Evolutionary conservation across 2,329 filamentous ascomycete species (phyloP), one percentile per base, ranked within the genome.

Genomic region (Endothia cerciana): DNA sequence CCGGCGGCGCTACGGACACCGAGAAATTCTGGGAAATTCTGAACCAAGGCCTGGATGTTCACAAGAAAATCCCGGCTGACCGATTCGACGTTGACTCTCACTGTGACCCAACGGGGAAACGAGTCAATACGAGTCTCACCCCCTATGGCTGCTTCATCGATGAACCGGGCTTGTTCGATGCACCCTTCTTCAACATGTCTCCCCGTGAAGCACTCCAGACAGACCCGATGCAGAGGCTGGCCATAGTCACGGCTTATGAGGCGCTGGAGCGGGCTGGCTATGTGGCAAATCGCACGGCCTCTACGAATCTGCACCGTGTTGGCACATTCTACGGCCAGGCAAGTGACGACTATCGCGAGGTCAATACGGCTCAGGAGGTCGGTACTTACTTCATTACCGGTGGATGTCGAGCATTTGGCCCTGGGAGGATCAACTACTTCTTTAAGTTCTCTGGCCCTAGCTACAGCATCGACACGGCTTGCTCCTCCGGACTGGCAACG

Each of bases 321-420:
- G 91, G 90, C 45, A 89, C 88, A 0, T 93, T 91, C 73, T 93
- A 91, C 67, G 91, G 90, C 33, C 87, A 90, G 73, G 91, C 90
- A 1, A 91, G 88, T 60, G 89, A 93, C 68, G 91, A 93, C 73
- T 93, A 89, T 85, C 84, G 89, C 79, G 91, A 93, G 73, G 85
- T 91, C 67, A 93, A 93, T 73, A 87, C 86, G 15, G 85, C 86
- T 0, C 87, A 93, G 72, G 87, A 91, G 15, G 78, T 86, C 17
- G 81, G 81, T 63, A 85, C 82, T 0, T 85, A 87, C 71, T 85
- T 75, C 69, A 83, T 86, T 57, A 81, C 83, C 0, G 82, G 82
- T 43, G 79, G 79, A 55, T 74, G 76, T 10, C 75, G 84, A 30
- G 84, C 83, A 0, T 87, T 87, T 66, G 78, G 75, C 0, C 80